Evolutionary conservation across 176 grass and related monocot species (phyloP), one percentile per base, ranked within the genome.

Genomic region (Elymus sibiricus): DNA sequence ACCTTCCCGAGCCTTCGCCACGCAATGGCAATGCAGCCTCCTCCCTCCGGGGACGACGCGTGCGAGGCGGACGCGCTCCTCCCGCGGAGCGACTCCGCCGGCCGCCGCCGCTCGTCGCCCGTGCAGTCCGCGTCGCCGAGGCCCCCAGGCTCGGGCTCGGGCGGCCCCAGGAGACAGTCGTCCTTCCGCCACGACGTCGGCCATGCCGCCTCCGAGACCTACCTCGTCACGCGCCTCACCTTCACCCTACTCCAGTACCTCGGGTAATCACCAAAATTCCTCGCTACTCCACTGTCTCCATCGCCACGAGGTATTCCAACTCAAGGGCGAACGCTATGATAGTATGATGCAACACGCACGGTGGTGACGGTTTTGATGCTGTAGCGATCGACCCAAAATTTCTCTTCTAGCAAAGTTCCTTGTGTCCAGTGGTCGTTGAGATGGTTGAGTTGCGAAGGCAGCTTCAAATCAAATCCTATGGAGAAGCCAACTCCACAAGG

Each of bases 201-300:
- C 6, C 93, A 87, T 77, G 93, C 97, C 37, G 97, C 97, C 22
- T 91, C 94, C 38, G 97, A 95, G 86, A 96, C 97, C 0, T 98
- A 95, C 85, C 94, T 95, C 72, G 85, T 98, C 71, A 94, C 90
- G 53, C 86, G 93, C 56, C 93, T 98, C 74, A 40, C 97, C 70
- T 85, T 96, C 81, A 88, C 49, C 12, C 94, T 98, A 14, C 94
- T 98, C 31, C 86, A 65, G 80, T 98, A 85, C 86, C 97, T 98
- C 70, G 97, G 97, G 97, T 98, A 95, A 79, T 80, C 39, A 46
- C 2, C 5, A 0, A 10, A 15, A 26, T 17, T 32, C 4, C 58
- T 5, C 11, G 0, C 68, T 46, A 9, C 34, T 62, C 3, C 39
- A 56, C 44, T 37, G 69, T 55, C 47, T 46, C 59, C 44, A 35